phyloP scores from a whole-genome alignment of 768 basidiomycete genomes.

The Austroboletus eburneus region DNA sequence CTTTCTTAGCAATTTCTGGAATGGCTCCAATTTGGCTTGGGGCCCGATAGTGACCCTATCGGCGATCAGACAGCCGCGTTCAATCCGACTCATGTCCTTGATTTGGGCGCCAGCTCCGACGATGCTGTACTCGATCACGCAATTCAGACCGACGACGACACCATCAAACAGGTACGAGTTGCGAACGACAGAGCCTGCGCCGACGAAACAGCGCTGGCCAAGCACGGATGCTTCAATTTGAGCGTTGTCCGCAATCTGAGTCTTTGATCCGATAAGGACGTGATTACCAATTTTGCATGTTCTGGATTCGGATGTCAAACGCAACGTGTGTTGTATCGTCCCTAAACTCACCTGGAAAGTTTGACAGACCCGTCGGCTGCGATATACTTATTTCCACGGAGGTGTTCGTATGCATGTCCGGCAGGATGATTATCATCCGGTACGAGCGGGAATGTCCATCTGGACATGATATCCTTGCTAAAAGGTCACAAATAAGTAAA shows the following conservation, averaged over 20 bases:
- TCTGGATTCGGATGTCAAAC: constrained; percentile 33
- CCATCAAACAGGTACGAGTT: constrained; percentile 84
- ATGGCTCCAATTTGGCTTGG: constrained; percentile 59
- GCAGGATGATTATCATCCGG: constrained; percentile 92
- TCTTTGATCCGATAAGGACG: constrained; percentile 80
- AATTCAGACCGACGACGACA: constrained; percentile 64
- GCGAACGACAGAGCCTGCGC: constrained; percentile 60
- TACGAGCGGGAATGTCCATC: constrained; percentile 95
- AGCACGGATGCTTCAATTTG: constrained; percentile 72
- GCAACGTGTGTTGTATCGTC: not conserved
- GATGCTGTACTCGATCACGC: constrained; percentile 73
- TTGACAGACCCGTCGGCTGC: constrained; percentile 72
- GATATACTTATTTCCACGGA: constrained; percentile 86
- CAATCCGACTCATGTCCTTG: constrained; percentile 61
- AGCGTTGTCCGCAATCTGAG: constrained; percentile 62
- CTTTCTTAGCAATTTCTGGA: constrained; percentile 67
- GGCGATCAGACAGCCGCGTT: constrained; percentile 74
- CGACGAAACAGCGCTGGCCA: constrained; percentile 71
- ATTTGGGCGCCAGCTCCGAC: constrained; percentile 75
- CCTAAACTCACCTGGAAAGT: constrained; percentile 66
- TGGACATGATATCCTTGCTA: constrained; percentile 88
- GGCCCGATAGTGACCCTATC: constrained; percentile 80
- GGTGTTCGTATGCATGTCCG: constrained; percentile 78
- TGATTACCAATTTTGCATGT: constrained; percentile 80
- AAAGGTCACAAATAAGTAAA: not conserved